A percentile compares a stretch with the other conserved stretches of the same genome.
These are phyloP conservation scores for Orbilia quercus DNA, from an alignment of 2,329 filamentous ascomycete genomes.

Conservation along the genomic window DNA sequence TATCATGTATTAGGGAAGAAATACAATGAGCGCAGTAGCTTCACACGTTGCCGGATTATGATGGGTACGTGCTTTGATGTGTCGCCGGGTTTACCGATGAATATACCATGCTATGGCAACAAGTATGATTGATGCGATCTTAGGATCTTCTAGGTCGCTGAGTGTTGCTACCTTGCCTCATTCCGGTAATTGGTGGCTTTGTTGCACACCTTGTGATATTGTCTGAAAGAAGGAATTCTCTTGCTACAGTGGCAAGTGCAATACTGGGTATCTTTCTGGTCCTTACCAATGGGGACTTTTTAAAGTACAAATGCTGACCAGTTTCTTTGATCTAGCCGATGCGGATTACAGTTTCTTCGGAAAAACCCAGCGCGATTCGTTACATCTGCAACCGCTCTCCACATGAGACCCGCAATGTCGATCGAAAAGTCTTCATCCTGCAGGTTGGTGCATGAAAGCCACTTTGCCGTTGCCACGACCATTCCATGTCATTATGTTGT, in stretches of 20 bases:
- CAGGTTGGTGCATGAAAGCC: conserved; percentile 37
- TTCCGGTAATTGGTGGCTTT: too few relatives aligned
- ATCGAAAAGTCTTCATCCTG: conserved; percentile 35
- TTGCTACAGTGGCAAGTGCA: too few relatives aligned
- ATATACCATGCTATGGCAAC: too few relatives aligned
- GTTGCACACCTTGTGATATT: too few relatives aligned
- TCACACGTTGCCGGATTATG: not conserved
- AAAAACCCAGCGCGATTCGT: not conserved
- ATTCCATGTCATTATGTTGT: conserved; percentile 13
- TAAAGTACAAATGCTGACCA: not conserved
- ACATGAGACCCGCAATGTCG: conserved; percentile 22
- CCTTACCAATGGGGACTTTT: not conserved
- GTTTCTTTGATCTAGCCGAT: not conserved
- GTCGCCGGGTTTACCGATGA: too few relatives aligned
- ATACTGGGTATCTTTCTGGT: not conserved
- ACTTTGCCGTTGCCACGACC: conserved; percentile 49
- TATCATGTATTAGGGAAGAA: not conserved
- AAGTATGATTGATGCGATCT: too few relatives aligned
- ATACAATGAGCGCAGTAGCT: not conserved
- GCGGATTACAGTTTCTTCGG: not conserved
- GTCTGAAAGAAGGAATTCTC: too few relatives aligned
- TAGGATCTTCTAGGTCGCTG: too few relatives aligned
- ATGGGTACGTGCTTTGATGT: too few relatives aligned
- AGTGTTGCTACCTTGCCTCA: too few relatives aligned
- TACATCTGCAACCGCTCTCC: conserved; percentile 31